Conservation (phyloP, 2,329 filamentous ascomycete species). For the Ceratocystis alfenasii region DNA sequence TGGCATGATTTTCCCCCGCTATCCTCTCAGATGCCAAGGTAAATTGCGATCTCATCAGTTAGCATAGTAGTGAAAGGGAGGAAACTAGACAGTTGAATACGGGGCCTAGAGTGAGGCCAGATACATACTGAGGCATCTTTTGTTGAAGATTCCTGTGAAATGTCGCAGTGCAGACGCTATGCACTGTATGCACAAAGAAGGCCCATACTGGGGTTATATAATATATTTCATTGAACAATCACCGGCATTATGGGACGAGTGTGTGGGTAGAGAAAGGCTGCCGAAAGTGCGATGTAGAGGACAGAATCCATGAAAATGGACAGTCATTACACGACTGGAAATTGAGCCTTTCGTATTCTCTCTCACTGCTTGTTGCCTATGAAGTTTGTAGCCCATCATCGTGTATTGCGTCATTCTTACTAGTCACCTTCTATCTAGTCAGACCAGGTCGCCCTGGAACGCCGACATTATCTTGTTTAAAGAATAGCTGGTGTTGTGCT, state of each 20-base stretch:
- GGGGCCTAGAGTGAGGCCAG: background rate
- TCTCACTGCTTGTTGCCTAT: background rate
- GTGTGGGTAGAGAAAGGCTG: too few species aligned
- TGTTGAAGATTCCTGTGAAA: background rate
- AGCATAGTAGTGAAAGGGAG: background rate
- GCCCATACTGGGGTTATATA: too few species aligned
- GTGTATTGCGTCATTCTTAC: background rate
- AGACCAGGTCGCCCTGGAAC: background rate
- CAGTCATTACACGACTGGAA: background rate
- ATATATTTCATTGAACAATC: too few species aligned
- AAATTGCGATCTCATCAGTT: background rate
- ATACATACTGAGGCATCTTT: background rate
- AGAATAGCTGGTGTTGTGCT: background rate
- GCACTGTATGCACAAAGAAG: too few species aligned
- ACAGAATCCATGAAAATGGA: too few species aligned
- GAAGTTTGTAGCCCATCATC: background rate
- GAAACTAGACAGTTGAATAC: background rate
- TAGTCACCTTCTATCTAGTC: background rate
- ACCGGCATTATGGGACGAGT: too few species aligned
- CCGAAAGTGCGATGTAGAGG: too few species aligned
- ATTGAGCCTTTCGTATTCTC: background rate
- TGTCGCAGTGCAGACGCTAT: background rate
- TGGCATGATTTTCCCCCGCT: background rate
- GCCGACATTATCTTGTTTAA: slow-evolving; percentile 13
- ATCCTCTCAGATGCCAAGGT: background rate